Conservation (phyloP, 1,284 basidiomycete genomes). For the Ustilago hordei region DNA sequence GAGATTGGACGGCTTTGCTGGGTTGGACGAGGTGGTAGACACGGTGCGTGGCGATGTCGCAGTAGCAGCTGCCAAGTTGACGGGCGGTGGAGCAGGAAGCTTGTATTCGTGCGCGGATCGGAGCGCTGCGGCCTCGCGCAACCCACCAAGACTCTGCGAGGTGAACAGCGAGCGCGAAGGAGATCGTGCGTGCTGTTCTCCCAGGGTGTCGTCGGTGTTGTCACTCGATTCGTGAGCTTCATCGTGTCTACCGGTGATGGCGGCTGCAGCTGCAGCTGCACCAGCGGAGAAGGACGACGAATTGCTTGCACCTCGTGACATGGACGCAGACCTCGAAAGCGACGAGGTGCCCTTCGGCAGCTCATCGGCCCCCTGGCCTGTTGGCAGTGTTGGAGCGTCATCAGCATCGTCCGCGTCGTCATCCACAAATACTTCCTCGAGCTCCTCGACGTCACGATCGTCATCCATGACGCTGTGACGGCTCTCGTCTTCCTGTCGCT, state of each 20-base stretch:
- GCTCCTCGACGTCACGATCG: conserved; percentile 68
- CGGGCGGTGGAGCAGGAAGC: conserved; percentile 51
- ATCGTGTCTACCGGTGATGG: conserved; percentile 28
- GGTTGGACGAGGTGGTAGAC: conserved; percentile 30
- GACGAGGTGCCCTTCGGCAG: not conserved
- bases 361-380: conserved; percentile 5
- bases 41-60: conserved; percentile 35
- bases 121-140: conserved; percentile 38
- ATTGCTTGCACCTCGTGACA: conserved; percentile 36
- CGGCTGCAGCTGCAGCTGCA: conserved; percentile 37
- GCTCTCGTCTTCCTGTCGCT: conserved; percentile 76
- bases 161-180: conserved; percentile 34
- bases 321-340: conserved; percentile 22
- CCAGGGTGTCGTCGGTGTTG: conserved; percentile 1
- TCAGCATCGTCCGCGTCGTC: conserved; percentile 34
- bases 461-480: conserved; percentile 31
- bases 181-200: conserved; percentile 24
- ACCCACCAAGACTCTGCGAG: conserved; percentile 36
- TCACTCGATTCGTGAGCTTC: conserved; percentile 5
- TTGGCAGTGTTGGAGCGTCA: conserved; percentile 3
- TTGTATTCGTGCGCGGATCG: conserved; percentile 50
- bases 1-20: conserved; percentile 42
- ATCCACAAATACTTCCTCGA: conserved; percentile 74
- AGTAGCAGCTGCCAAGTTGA: conserved; percentile 38
- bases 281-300: conserved; percentile 39